A percentile compares a stretch with the other conserved stretches of the same genome.
Conservation (phyloP, 1,139 yeast species). For the Lizanozyma gosingica region DNA sequence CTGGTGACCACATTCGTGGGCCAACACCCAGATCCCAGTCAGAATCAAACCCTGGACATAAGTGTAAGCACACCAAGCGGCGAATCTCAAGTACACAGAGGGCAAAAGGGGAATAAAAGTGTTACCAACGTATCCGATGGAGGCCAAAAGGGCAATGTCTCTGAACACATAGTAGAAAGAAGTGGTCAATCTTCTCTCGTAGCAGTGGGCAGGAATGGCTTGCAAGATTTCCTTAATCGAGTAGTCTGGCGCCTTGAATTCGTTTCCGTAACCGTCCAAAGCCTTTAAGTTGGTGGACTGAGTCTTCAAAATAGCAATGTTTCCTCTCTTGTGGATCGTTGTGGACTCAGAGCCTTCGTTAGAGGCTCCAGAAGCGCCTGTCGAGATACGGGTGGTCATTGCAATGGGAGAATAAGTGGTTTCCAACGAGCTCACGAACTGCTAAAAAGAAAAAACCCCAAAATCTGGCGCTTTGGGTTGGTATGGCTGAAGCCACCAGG, state of each 20-base stretch:
- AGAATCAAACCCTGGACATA: slow-evolving; percentile 57
- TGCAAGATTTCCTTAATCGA: slow-evolving; percentile 64
- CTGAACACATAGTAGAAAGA: slow-evolving; percentile 59
- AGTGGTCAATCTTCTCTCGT: slow-evolving; percentile 49
- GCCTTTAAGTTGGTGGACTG: slow-evolving; percentile 26
- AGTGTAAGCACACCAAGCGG: slow-evolving; percentile 30
- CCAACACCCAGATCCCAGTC: slow-evolving; percentile 78
- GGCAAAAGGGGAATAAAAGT: slow-evolving; percentile 34
- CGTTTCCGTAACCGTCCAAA: slow-evolving; percentile 53
- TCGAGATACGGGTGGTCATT: slow-evolving; percentile 12
- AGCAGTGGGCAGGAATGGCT: slow-evolving; percentile 71
- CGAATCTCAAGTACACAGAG: slow-evolving; percentile 20
- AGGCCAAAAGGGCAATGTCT: slow-evolving; percentile 46
- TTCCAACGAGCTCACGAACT: too few relatives aligned
- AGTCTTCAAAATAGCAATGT: slow-evolving; percentile 14
- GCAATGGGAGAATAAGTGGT: too few relatives aligned
- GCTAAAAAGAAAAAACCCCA: too few relatives aligned
- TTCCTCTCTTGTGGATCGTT: slow-evolving; percentile 14
- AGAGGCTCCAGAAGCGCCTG: background rate
- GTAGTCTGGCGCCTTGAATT: slow-evolving; percentile 64
- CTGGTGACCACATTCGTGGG: slow-evolving; percentile 88
- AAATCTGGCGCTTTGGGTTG: too few relatives aligned
- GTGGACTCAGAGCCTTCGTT: slow-evolving; percentile 1
- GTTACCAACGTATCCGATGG: slow-evolving; percentile 46
- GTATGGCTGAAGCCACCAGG: background rate